phyloP scores from a whole-genome alignment of 2,329 filamentous ascomycete genomes.

The Exophiala sideris region DNA sequence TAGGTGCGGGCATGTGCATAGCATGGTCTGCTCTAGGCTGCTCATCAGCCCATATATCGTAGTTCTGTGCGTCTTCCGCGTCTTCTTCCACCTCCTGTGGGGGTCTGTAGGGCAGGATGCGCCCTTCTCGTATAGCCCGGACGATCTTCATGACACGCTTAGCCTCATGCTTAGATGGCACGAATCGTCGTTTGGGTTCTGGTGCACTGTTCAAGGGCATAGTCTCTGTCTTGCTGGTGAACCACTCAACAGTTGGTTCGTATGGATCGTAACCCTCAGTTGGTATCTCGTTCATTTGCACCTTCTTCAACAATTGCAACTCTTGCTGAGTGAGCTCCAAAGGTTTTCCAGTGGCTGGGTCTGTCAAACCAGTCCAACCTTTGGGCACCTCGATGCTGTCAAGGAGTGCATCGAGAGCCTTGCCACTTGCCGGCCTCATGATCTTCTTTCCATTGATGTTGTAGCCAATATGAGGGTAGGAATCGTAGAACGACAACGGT shows the following conservation, averaged over 20 bases:
- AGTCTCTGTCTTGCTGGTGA: slow-evolving; percentile 81
- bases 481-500: slow-evolving; percentile 90
- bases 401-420: slow-evolving; percentile 86
- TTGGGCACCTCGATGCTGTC: slow-evolving; percentile 96
- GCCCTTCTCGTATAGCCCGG: slow-evolving; percentile 87
- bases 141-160: slow-evolving; percentile 98
- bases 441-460: slow-evolving; percentile 99
- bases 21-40: slow-evolving; percentile 74
- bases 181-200: slow-evolving; percentile 90
- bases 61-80: slow-evolving; percentile 68
- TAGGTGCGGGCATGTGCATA: slow-evolving; percentile 94
- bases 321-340: slow-evolving; percentile 84
- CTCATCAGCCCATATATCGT: slow-evolving; percentile 95
- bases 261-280: slow-evolving; percentile 91
- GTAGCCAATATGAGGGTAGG: slow-evolving; percentile 97
- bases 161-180: slow-evolving; percentile 94
- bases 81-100: slow-evolving; percentile 70
- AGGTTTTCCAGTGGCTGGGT: slow-evolving; percentile 90
- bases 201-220: slow-evolving; percentile 95
- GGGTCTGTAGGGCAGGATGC: slow-evolving; percentile 85
- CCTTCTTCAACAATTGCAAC: slow-evolving; percentile 78
- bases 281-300: slow-evolving; percentile 84
- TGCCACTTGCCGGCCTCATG: slow-evolving; percentile 88
- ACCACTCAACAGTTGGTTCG: slow-evolving; percentile 90
- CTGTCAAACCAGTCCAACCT: slow-evolving; percentile 94